Conservation (phyloP, 768 basidiomycete species). For the Trichaptum fuscoviolaceum region DNA sequence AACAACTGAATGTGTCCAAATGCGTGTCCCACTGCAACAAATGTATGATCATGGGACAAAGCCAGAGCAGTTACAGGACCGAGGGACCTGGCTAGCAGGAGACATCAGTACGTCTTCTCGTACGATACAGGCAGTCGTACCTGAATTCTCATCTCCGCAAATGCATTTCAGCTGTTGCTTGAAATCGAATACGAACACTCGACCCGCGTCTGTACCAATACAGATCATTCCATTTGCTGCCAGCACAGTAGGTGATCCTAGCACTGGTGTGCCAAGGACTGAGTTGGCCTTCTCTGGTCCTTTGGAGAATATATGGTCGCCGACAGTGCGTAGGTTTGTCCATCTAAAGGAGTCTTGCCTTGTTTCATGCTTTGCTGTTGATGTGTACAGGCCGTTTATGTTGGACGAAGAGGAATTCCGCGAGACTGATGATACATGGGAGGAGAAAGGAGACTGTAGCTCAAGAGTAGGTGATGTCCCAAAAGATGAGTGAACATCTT, state of each 20-base stretch:
- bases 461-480: conserved; percentile 37
- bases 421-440: conserved; percentile 68
- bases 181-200: conserved; percentile 82
- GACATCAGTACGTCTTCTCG: conserved; percentile 15
- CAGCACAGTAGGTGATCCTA: conserved; percentile 73
- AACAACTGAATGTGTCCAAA: conserved; percentile 84
- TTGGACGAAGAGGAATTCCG: conserved; percentile 59
- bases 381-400: conserved; percentile 27
- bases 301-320: conserved; percentile 49
- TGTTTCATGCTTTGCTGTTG: conserved; percentile 19
- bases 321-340: conserved; percentile 60
- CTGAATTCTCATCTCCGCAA: conserved; percentile 63
- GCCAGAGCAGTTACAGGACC: conserved; percentile 87
- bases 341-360: conserved; percentile 68
- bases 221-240: conserved; percentile 86
- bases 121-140: conserved; percentile 34
- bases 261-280: conserved; percentile 50
- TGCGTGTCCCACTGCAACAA: conserved; percentile 82
- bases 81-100: conserved; percentile 44
- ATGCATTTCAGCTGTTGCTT: conserved; percentile 77
- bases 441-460: conserved; percentile 50
- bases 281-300: conserved; percentile 54
- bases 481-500: conserved; percentile 36
- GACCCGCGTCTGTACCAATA: conserved; percentile 78
- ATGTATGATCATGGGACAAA: conserved; percentile 91